These are phyloP conservation scores for Geotrichum ghanense DNA, from an alignment of 805 yeast species.

Conservation along the genomic window DNA sequence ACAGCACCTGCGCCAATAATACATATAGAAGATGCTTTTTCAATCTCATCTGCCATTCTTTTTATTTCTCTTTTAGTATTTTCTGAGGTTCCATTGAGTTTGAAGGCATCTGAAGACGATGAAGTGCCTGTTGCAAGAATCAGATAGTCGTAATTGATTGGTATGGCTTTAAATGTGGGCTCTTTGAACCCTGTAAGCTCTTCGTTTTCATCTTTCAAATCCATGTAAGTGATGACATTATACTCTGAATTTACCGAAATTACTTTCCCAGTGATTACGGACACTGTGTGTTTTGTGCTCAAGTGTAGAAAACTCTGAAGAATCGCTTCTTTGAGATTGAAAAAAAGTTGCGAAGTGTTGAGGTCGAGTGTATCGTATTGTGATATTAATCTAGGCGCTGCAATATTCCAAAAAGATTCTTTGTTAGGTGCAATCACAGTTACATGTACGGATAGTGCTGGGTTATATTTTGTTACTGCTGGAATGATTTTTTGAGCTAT, in stretches of 20 bases:
- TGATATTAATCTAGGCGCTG: conserved; percentile 1
- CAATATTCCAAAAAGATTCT: conserved; percentile 2
- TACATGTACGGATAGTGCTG: not conserved
- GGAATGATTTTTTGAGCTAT: not conserved
- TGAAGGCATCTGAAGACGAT: conserved; percentile 8
- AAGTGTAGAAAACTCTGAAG: not conserved
- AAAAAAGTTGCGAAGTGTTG: not conserved
- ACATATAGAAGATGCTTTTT: conserved; percentile 28
- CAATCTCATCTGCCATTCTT: conserved; percentile 20
- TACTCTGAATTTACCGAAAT: conserved; percentile 6
- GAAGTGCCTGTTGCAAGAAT: conserved; percentile 15
- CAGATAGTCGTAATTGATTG: conserved; percentile 10
- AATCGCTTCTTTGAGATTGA: not conserved
- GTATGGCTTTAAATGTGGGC: not conserved
- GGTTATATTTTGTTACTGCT: not conserved
- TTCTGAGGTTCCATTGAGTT: conserved; percentile 6
- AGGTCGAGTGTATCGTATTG: not conserved
- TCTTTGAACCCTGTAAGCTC: conserved; percentile 2
- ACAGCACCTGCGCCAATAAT: conserved; percentile 43
- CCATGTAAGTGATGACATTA: not conserved
- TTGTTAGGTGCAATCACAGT: not conserved
- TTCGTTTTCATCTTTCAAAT: not conserved
- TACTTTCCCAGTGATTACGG: conserved; percentile 10
- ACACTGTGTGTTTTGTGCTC: conserved; percentile 2
- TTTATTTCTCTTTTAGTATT: conserved; percentile 5